These are phyloP conservation scores for Polytrichum formosum DNA, from an alignment of 225 moss, liverwort and hornwort genomes.

Conservation along the genomic window DNA sequence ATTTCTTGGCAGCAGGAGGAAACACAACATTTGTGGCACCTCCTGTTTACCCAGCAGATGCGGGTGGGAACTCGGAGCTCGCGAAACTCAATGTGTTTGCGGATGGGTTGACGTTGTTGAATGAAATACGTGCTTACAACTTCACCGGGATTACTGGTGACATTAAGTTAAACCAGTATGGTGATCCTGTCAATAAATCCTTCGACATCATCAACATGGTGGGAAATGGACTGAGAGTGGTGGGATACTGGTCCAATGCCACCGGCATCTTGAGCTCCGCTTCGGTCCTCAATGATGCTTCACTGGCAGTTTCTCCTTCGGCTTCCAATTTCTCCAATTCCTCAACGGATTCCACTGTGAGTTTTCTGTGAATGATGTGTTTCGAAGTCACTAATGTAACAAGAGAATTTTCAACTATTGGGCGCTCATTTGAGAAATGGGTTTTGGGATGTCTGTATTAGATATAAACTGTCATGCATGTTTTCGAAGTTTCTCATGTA, in stretches of 20 bases:
- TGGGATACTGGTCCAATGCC: conserved; percentile 76
- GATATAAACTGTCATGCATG: too few species aligned
- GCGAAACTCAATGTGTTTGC: conserved; percentile 48
- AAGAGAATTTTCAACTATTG: too few species aligned
- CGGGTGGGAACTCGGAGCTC: conserved; percentile 46
- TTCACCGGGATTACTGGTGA: conserved; percentile 64
- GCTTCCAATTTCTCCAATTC: neutral
- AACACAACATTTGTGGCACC: conserved; percentile 31
- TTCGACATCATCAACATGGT: conserved; percentile 86
- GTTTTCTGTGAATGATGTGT: too few species aligned
- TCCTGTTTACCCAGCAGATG: conserved; percentile 14
- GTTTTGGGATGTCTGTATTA: too few species aligned
- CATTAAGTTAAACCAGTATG: conserved; percentile 47
- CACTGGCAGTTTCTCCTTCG: conserved; percentile 7
- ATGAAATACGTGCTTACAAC: conserved; percentile 24
- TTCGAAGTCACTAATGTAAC: too few species aligned
- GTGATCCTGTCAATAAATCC: conserved; percentile 55
- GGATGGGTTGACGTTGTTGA: conserved; percentile 48
- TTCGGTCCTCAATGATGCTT: conserved; percentile 10
- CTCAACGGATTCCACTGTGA: neutral
- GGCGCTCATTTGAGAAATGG: too few species aligned
- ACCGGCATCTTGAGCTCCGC: conserved; percentile 51
- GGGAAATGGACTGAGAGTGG: conserved; percentile 56
- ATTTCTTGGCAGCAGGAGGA: conserved; percentile 31
- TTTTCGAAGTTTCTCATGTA: too few species aligned